Conservation (phyloP, 306 rosid genomes). For the Mimosa pudica region DNA sequence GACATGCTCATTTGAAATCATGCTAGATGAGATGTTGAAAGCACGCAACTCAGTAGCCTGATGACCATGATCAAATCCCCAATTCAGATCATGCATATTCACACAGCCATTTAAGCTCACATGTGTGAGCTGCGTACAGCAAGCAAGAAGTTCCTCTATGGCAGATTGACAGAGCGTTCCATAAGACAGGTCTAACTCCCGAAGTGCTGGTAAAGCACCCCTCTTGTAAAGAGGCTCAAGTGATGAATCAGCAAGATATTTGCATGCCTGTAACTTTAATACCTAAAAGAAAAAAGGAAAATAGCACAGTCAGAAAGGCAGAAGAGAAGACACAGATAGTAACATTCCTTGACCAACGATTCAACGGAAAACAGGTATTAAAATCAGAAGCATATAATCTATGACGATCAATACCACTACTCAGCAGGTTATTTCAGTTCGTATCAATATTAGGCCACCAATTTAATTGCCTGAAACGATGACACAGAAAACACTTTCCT, state of each 20-base stretch:
- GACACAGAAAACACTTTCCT: not conserved
- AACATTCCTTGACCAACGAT: not conserved
- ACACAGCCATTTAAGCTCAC: constrained; percentile 92
- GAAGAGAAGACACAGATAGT: not conserved
- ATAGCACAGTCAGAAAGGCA: constrained; percentile 13
- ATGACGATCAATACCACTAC: not conserved
- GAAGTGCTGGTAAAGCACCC: constrained; percentile 83
- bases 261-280: constrained; percentile 85
- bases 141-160: constrained; percentile 83
- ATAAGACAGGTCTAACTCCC: constrained; percentile 81
- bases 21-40: constrained; percentile 32
- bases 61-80: constrained; percentile 54
- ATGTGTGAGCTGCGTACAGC: constrained; percentile 74
- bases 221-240: constrained; percentile 86
- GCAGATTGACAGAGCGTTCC: constrained; percentile 82
- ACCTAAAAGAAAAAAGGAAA: constrained; percentile 51
- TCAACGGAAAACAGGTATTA: not conserved
- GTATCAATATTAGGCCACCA: not conserved
- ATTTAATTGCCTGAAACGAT: not conserved
- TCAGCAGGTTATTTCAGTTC: not conserved
- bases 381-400: not conserved
- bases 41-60: constrained; percentile 34
- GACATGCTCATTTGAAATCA: constrained; percentile 33
- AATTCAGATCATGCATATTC: constrained; percentile 83
- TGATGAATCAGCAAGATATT: constrained; percentile 67